Evolutionary conservation across 2,329 filamentous ascomycete species (phyloP).

Genomic region (Aureobasidium sp.): DNA sequence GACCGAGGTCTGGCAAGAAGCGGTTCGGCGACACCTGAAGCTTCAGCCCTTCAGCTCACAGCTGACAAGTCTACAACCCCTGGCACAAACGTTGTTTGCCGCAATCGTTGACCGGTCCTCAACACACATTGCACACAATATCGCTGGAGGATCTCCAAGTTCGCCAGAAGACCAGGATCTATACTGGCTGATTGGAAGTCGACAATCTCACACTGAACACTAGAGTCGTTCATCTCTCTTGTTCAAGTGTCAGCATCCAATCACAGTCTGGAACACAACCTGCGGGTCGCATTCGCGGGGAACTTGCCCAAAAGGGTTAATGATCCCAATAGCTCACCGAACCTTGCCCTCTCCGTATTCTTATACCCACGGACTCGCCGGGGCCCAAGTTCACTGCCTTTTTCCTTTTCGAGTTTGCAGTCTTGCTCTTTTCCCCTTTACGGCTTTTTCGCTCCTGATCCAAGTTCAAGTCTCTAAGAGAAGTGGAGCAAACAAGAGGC

Average conservation of each 20-base stretch:
- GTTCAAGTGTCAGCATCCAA: not conserved
- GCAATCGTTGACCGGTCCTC: not conserved
- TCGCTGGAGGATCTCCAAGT: not conserved
- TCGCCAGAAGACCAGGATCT: not conserved
- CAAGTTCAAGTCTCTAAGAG: not conserved
- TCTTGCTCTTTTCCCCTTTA: slow-evolving; percentile 12
- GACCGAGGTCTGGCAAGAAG: not conserved
- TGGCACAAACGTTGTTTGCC: not conserved
- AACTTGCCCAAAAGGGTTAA: not conserved
- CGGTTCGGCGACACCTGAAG: not conserved
- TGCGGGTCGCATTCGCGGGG: not conserved
- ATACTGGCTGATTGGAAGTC: not conserved
- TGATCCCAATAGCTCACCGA: slow-evolving; percentile 3
- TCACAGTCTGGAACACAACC: not conserved
- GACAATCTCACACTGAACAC: not conserved
- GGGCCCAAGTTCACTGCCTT: slow-evolving; percentile 6
- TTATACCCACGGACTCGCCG: slow-evolving; percentile 13
- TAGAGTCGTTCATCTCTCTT: not conserved
- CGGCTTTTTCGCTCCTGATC: not conserved
- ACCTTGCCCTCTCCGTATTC: not conserved
- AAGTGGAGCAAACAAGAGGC: slow-evolving; percentile 7
- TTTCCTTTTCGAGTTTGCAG: slow-evolving; percentile 11
- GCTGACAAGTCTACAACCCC: not conserved
- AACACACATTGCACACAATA: not conserved
- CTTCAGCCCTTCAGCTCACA: not conserved